Evolutionary conservation across 768 basidiomycete genomes (phyloP), one percentile per base, ranked within the genome.

Genomic region (Chalciporus piperatus): DNA sequence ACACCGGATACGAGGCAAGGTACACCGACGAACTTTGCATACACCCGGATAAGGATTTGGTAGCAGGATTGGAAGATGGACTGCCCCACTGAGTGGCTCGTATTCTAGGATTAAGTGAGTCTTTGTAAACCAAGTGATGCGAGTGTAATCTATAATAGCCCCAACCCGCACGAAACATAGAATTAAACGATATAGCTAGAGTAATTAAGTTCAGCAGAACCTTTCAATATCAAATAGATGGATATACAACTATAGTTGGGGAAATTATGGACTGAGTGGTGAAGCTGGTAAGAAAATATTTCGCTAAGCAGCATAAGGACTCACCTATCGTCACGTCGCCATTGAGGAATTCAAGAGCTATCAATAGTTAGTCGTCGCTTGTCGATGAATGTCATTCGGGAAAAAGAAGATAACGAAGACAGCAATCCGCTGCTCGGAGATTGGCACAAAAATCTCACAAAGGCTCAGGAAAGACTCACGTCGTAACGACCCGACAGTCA

Each of bases 401-500:
- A n/a, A 48, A 41, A 47, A 47, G 17, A 33, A 51, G 28, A 44
- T 2, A 17, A 8, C 7, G 13, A 14, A 27, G n/a, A 13, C 16
- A 30, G 22, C 60, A 52, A 40, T 20, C 7, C 30, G 3, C 62
- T 64, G 19, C n/a, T 7, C 41, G 28, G 22, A n/a, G 8, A 2
- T 57, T 20, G 57, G 46, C 16, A 40, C 22, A 30, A 2, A 11
- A 16, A 9, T 3, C 28, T 7, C 19, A 35, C n/a, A 8, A 12
- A 5, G n/a, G 16, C 1, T 4, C 6, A 9, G 28, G 17, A 37
- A 20, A 52, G 22, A 17, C 63, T 58, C 49, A 27, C 41, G 28
- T 19, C 33, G 60, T 13, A 55, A n/a, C 5, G 50, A 55, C 17
- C 33, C 9, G 11, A 50, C 28, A 30, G 3, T 50, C 20, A 23